Conservation (phyloP, 441 rosid species). For the Daphne laureola region DNA sequence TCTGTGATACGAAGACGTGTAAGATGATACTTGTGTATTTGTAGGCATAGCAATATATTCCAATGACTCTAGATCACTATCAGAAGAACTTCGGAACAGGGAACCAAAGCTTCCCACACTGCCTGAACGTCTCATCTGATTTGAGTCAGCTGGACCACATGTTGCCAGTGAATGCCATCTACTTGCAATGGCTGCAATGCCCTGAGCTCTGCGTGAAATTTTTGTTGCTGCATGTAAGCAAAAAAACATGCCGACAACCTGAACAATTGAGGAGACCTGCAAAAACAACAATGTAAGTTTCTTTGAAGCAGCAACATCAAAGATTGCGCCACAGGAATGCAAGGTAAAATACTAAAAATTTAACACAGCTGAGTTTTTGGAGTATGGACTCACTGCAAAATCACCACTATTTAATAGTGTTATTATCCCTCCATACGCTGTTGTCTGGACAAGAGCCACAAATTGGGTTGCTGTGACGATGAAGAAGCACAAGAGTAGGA, state of each 20-base stretch:
- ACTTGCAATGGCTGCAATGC: slow-evolving; percentile 58
- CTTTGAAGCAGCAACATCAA: neutral
- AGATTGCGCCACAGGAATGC: neutral
- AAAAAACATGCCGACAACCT: slow-evolving; percentile 75
- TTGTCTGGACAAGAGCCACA: slow-evolving; percentile 70
- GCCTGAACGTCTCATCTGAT: slow-evolving; percentile 44
- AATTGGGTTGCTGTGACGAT: slow-evolving; percentile 69
- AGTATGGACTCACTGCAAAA: slow-evolving; percentile 58
- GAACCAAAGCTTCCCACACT: slow-evolving; percentile 43
- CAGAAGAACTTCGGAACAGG: slow-evolving; percentile 40
- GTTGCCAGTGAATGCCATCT: slow-evolving; percentile 89
- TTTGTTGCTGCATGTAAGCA: slow-evolving; percentile 90
- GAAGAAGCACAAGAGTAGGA: slow-evolving; percentile 68
- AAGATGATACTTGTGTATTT: slow-evolving; percentile 49
- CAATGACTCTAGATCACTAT: slow-evolving; percentile 73
- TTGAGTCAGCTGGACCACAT: slow-evolving; percentile 40
- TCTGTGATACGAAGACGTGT: slow-evolving; percentile 67
- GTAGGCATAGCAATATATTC: slow-evolving; percentile 65
- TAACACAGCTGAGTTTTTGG: slow-evolving; percentile 7
- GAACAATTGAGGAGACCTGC: slow-evolving; percentile 79
- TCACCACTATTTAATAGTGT: slow-evolving; percentile 71
- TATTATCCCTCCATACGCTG: slow-evolving; percentile 53
- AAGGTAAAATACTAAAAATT: slow-evolving; percentile 8
- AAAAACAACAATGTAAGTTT: slow-evolving; percentile 5
- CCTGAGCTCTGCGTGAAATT: slow-evolving; percentile 88